Evolutionary conservation across 2,329 filamentous ascomycete genomes (phyloP).

Genomic region (Penicillium nordicum): DNA sequence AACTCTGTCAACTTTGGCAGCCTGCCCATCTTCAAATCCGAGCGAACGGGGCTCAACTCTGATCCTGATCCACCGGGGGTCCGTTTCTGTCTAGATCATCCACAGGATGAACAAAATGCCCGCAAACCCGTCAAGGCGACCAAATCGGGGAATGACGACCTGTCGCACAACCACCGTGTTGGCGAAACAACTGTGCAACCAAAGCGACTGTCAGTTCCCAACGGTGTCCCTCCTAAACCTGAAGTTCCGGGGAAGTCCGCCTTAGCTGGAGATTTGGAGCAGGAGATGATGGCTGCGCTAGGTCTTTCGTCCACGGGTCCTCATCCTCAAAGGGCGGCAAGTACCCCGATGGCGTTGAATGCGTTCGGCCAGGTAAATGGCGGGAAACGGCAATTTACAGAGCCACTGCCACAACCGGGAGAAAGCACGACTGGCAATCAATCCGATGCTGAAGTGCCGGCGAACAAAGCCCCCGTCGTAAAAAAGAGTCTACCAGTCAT

Average conservation of each 20-base stretch:
- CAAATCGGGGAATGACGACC: constrained; percentile 2
- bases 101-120: constrained; percentile 5
- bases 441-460: background rate
- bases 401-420: background rate
- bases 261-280: constrained; percentile 15
- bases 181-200: background rate
- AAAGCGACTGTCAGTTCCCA: background rate
- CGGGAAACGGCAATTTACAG: background rate
- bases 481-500: constrained; percentile 9
- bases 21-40: constrained; percentile 23
- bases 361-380: background rate
- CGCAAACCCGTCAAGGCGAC: constrained; percentile 7
- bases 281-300: constrained; percentile 23
- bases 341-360: background rate
- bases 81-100: constrained; percentile 3
- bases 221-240: background rate
- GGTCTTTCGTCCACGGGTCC: constrained; percentile 20
- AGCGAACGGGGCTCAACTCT: constrained; percentile 3
- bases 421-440: background rate
- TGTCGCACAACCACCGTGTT: background rate
- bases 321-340: background rate
- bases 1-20: constrained; percentile 25
- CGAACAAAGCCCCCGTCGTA: background rate
- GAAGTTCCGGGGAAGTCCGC: background rate
- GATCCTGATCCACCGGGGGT: background rate